Conservation (phyloP, 306 rosid species). For the Astragalus membranaceus region DNA sequence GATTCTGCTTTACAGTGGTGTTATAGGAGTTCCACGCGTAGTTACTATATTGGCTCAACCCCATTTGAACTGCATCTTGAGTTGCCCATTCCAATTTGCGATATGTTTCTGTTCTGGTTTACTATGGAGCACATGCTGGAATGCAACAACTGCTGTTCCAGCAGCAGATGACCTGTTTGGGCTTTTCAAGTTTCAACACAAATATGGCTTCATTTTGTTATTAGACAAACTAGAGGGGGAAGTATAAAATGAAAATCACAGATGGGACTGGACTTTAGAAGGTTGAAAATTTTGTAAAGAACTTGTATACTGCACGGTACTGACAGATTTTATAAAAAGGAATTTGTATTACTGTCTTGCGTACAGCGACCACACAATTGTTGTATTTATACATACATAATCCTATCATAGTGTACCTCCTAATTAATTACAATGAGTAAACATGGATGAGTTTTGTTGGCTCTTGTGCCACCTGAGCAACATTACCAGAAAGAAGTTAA, state of each 20-base stretch:
- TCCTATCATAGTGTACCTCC: too few species aligned
- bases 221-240: neutral
- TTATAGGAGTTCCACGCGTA: neutral
- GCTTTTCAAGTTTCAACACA: neutral
- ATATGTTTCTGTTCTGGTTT: neutral
- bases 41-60: neutral
- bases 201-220: neutral
- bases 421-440: too few species aligned
- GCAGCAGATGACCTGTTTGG: neutral
- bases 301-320: neutral
- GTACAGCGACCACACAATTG: too few species aligned
- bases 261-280: neutral
- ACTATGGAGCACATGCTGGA: neutral
- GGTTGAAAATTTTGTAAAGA: neutral
- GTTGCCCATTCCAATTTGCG: neutral
- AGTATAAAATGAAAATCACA: neutral
- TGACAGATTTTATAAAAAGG: neutral
- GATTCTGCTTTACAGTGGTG: conserved; percentile 14
- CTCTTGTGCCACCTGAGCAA: too few species aligned
- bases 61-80: neutral
- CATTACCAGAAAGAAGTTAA: too few species aligned
- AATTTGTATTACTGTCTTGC: too few species aligned
- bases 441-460: too few species aligned
- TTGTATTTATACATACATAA: too few species aligned
- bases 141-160: neutral